phyloP scores from a whole-genome alignment of 2,329 filamentous ascomycete species.

The Claviceps sp. region DNA sequence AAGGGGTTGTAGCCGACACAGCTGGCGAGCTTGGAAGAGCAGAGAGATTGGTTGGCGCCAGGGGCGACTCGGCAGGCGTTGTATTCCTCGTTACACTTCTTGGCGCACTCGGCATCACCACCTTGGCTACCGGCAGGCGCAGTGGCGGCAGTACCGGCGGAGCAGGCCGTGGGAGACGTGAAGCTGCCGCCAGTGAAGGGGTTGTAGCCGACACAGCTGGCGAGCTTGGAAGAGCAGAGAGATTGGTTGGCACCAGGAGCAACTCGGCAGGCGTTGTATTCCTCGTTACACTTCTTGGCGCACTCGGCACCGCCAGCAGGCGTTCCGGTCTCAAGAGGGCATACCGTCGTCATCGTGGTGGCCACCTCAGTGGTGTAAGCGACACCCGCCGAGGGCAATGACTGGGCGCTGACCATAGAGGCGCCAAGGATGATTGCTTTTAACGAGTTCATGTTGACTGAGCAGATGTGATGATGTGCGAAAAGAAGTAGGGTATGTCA shows the following conservation, averaged over 20 bases:
- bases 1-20: conserved; percentile 16
- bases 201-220: conserved; percentile 14
- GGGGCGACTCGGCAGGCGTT: conserved; percentile 10
- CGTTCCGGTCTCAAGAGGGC: not conserved
- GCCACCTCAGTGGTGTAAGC: too few species aligned
- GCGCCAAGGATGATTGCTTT: too few species aligned
- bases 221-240: conserved; percentile 12
- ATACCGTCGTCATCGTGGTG: too few species aligned
- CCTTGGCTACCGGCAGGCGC: conserved; percentile 9
- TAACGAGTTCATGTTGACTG: too few species aligned
- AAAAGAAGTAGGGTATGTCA: too few species aligned
- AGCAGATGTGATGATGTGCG: too few species aligned
- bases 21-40: conserved; percentile 11
- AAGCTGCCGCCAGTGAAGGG: conserved; percentile 9
- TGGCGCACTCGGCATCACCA: conserved; percentile 10
- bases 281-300: conserved; percentile 5
- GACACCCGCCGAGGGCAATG: too few species aligned
- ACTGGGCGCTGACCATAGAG: too few species aligned
- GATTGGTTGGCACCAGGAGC: conserved; percentile 12
- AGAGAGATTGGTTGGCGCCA: conserved; percentile 12
- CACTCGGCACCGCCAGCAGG: not conserved
- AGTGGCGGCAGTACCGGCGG: conserved; percentile 5
- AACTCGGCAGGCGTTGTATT: conserved; percentile 10
- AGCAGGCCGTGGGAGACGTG: conserved; percentile 10
- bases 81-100: conserved; percentile 7